Evolutionary conservation across 2,329 filamentous ascomycete genomes (phyloP).

Genomic region (Hypoxylon sp.): DNA sequence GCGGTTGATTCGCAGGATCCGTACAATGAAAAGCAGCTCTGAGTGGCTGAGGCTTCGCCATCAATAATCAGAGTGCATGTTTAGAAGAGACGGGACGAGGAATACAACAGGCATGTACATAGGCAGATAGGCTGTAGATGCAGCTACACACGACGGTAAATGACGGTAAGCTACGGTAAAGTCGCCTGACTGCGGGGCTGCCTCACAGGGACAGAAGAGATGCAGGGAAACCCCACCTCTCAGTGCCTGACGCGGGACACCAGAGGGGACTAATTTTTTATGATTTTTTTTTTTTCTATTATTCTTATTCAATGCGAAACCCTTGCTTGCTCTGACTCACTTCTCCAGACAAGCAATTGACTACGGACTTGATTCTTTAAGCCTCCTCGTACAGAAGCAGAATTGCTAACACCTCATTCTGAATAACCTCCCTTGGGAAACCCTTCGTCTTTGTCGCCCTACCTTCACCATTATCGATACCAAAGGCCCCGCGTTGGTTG

Average conservation of each 20-base stretch:
- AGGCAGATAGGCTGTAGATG: too few species aligned
- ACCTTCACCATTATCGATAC: not conserved
- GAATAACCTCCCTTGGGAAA: not conserved
- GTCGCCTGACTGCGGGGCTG: conserved; percentile 31
- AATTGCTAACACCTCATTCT: not conserved
- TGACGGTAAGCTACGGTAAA: too few species aligned
- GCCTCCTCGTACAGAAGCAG: not conserved
- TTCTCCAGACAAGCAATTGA: not conserved
- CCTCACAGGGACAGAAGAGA: conserved; percentile 21
- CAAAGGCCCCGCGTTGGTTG: conserved; percentile 27
- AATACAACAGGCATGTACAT: too few species aligned
- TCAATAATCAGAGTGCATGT: not conserved
- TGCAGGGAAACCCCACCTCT: conserved; percentile 25
- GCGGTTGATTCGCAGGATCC: too few species aligned
- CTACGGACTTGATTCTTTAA: not conserved
- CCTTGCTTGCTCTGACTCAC: conserved; percentile 25
- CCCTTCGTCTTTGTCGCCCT: not conserved
- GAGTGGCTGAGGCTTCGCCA: not conserved
- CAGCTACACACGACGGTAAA: too few species aligned
- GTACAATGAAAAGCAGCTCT: not conserved
- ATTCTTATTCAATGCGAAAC: conserved; percentile 1
- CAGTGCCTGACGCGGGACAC: not conserved
- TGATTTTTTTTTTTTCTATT: conserved; percentile 2
- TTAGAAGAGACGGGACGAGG: too few species aligned
- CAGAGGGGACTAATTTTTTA: conserved; percentile 26